Evolutionary conservation across 2,329 filamentous ascomycete species (phyloP), one percentile per base, ranked within the genome.

Genomic region (Fusarium tricinctum): DNA sequence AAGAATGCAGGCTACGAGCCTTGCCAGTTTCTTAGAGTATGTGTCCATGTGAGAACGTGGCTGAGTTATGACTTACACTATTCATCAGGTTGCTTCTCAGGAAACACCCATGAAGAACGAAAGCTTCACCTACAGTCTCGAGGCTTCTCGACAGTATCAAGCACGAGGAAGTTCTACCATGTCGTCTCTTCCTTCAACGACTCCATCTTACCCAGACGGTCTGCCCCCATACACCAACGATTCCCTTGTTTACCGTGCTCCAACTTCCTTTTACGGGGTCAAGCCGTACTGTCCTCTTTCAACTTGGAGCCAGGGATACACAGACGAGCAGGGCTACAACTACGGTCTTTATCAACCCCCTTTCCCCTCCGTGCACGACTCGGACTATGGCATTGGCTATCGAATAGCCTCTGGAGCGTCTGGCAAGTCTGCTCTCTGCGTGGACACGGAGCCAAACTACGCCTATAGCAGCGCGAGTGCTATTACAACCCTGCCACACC

Each of bases 11-110:
- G 91, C 14, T 82, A 86, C 26, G 87, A 90, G 22, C 82, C 85
- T 8, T 97, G 95, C 77, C 87, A 90, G 58, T 97, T 97, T 75
- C 83, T 97, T 67, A 87, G 95, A 79, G 95, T 97, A 84, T 76
- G 80, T 73, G 19, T 39, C n/a, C 20, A 20, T 26, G n/a, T 33
- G n/a, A 39, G 14, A 13, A 22, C 22, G 55, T 42, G 42, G 35
- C 19, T 33, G 28, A 26, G 8, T 42, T 49, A n/a, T 33, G 33
- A 45, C 63, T 58, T 44, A 48, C 57, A 56, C 39, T 28, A 6
- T 28, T 19, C 9, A 45, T 38, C 35, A 78, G 77, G 77, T 79
- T 15, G 73, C 76, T 15, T 79, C 77, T 4, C 71, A 73, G 49
- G 77, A 79, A 52, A 69, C 77, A 8, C 60, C 68, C 30, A 63